These are phyloP conservation scores for Sphaerulina musiva DNA, from an alignment of 2,329 filamentous ascomycete genomes.

Conservation along the genomic window DNA sequence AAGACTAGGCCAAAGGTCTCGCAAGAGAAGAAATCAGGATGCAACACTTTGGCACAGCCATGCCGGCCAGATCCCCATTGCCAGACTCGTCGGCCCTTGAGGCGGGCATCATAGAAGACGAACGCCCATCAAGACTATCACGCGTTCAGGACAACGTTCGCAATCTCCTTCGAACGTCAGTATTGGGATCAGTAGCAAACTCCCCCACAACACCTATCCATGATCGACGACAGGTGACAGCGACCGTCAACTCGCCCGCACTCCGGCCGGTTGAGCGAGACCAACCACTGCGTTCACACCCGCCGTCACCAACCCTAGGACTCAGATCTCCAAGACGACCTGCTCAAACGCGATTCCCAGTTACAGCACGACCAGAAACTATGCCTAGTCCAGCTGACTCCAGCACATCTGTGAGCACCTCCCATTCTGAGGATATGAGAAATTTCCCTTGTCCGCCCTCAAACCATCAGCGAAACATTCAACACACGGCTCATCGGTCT, in stretches of 20 bases:
- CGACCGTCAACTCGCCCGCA: neutral
- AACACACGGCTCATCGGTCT: conserved; percentile 25
- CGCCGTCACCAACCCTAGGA: conserved; percentile 4
- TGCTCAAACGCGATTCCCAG: conserved; percentile 6
- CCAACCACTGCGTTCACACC: conserved; percentile 13
- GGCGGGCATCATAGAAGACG: conserved; percentile 32
- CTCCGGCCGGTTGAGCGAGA: conserved; percentile 6
- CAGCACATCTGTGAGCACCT: conserved; percentile 1
- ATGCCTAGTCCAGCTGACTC: conserved; percentile 20
- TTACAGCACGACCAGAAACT: conserved; percentile 11
- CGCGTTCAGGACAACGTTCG: conserved; percentile 33
- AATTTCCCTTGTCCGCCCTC: conserved; percentile 20
- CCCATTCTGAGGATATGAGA: conserved; percentile 1
- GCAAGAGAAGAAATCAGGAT: conserved; percentile 1
- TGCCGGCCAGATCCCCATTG: conserved; percentile 20
- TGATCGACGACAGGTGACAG: conserved; percentile 6
- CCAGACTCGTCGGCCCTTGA: conserved; percentile 31
- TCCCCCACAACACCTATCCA: conserved; percentile 18
- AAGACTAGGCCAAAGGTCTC: neutral
- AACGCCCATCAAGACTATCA: conserved; percentile 21
- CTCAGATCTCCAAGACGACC: conserved; percentile 3
- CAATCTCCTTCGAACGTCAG: conserved; percentile 29
- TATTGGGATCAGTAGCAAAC: conserved; percentile 23
- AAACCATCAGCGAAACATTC: conserved; percentile 19
- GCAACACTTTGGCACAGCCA: conserved; percentile 15